These are phyloP conservation scores for Collybia sp. DNA, from an alignment of 768 basidiomycete genomes.

Conservation along the genomic window DNA sequence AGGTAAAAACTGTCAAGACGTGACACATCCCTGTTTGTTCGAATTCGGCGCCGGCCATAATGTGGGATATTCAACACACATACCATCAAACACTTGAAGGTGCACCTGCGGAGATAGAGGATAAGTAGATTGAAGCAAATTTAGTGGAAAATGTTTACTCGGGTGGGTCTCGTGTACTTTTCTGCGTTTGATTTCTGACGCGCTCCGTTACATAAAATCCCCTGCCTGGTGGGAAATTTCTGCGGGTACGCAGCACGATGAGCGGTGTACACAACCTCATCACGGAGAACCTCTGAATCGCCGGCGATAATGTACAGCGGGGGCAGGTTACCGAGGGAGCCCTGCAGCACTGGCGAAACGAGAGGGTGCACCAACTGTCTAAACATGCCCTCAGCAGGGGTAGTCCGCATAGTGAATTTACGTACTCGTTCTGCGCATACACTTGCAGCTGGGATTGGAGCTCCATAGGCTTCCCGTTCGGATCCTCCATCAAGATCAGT, in stretches of 20 bases:
- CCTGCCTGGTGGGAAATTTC: conserved; percentile 53
- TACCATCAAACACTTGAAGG: conserved; percentile 72
- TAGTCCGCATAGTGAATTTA: conserved; percentile 25
- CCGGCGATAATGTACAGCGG: conserved; percentile 73
- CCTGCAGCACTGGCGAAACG: conserved; percentile 68
- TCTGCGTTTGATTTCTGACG: conserved; percentile 49
- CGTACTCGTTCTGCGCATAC: conserved; percentile 63
- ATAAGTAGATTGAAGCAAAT: background rate
- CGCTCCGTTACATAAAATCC: conserved; percentile 37
- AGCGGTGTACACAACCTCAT: conserved; percentile 75
- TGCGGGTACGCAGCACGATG: conserved; percentile 77
- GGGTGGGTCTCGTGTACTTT: conserved; percentile 48
- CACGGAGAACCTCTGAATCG: conserved; percentile 69
- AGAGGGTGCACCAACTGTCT: conserved; percentile 64
- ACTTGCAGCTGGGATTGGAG: conserved; percentile 68
- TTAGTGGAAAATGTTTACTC: conserved; percentile 21
- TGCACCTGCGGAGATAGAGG: conserved; percentile 42
- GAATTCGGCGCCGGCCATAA: too few relatives aligned
- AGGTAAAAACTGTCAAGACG: conserved; percentile 69
- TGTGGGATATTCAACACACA: conserved; percentile 8
- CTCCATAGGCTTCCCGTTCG: conserved; percentile 38
- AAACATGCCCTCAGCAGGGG: background rate
- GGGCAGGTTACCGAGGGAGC: conserved; percentile 70
- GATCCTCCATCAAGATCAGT: conserved; percentile 49
- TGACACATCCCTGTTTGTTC: conserved; percentile 56